Evolutionary conservation across 192 early-diverging fungal species (phyloP).

Genomic region (Coemansia umbellata): DNA sequence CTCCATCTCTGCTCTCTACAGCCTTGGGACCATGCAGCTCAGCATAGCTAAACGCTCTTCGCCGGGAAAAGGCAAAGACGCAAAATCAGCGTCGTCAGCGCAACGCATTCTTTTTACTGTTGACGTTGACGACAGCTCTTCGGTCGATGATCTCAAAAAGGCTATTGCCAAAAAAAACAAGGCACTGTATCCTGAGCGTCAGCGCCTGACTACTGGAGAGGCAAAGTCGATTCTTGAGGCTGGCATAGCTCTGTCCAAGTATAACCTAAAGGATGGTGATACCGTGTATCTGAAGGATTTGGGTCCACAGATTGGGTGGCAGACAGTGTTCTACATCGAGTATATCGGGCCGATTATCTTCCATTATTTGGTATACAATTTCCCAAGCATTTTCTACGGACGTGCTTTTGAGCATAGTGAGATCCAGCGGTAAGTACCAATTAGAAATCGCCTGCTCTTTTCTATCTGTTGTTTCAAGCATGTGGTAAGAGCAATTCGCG

Average conservation of each 20-base stretch:
- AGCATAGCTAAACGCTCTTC: conserved; percentile 30
- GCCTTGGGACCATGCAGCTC: conserved; percentile 21
- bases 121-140: conserved; percentile 58
- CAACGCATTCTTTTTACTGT: conserved; percentile 48
- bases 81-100: conserved; percentile 4
- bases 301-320: conserved; percentile 91
- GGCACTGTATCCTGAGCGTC: conserved; percentile 64
- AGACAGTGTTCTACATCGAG: conserved; percentile 89
- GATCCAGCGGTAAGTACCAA: conserved; percentile 61
- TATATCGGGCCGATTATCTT: conserved; percentile 86
- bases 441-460: neutral
- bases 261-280: conserved; percentile 61
- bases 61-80: conserved; percentile 1
- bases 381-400: conserved; percentile 67
- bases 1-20: neutral
- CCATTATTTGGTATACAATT: conserved; percentile 82
- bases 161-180: conserved; percentile 60
- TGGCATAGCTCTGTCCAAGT: conserved; percentile 56
- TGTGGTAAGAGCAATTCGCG: neutral
- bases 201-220: conserved; percentile 72
- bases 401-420: conserved; percentile 60
- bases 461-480: too few species aligned
- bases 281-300: conserved; percentile 68
- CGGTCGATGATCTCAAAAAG: conserved; percentile 64
- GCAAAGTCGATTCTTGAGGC: conserved; percentile 56